Evolutionary conservation across 1,284 basidiomycete genomes (phyloP).

Genomic region (Mycena sp.): DNA sequence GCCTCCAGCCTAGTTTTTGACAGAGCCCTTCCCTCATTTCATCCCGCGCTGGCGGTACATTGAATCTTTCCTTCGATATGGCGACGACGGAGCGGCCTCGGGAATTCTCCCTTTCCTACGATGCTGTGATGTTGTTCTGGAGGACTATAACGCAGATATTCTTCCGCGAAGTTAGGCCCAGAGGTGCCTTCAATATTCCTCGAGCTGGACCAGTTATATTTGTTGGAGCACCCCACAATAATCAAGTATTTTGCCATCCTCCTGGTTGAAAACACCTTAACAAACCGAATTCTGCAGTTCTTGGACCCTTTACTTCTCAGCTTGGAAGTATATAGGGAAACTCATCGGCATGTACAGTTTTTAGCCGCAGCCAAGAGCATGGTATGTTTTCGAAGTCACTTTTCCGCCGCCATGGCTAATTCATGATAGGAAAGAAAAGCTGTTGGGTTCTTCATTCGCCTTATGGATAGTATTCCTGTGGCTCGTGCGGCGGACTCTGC

Average conservation of each 20-base stretch:
- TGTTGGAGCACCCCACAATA: constrained; percentile 96
- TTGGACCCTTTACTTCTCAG: constrained; percentile 85
- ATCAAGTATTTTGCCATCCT: constrained; percentile 67
- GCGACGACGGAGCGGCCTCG: too few species aligned
- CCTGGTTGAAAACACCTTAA: constrained; percentile 29
- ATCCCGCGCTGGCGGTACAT: too few species aligned
- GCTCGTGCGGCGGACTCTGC: constrained; percentile 92
- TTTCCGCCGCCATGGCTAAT: neutral
- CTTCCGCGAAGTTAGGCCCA: constrained; percentile 95
- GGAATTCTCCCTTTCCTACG: constrained; percentile 50
- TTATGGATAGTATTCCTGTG: constrained; percentile 96
- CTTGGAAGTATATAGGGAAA: constrained; percentile 89
- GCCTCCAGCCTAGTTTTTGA: too few species aligned
- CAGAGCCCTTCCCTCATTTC: too few species aligned
- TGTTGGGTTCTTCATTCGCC: constrained; percentile 85
- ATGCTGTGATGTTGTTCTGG: constrained; percentile 80
- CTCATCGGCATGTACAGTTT: constrained; percentile 86
- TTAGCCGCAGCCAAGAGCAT: constrained; percentile 95
- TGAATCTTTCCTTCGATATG: too few species aligned
- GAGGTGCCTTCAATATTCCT: constrained; percentile 96
- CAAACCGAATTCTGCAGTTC: constrained; percentile 67
- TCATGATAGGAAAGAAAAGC: constrained; percentile 63
- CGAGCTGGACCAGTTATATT: constrained; percentile 94
- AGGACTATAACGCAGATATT: constrained; percentile 91
- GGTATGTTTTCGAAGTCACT: constrained; percentile 34